phyloP scores from a whole-genome alignment of 2,329 filamentous ascomycete species.

The Biscogniauxia marginata region DNA sequence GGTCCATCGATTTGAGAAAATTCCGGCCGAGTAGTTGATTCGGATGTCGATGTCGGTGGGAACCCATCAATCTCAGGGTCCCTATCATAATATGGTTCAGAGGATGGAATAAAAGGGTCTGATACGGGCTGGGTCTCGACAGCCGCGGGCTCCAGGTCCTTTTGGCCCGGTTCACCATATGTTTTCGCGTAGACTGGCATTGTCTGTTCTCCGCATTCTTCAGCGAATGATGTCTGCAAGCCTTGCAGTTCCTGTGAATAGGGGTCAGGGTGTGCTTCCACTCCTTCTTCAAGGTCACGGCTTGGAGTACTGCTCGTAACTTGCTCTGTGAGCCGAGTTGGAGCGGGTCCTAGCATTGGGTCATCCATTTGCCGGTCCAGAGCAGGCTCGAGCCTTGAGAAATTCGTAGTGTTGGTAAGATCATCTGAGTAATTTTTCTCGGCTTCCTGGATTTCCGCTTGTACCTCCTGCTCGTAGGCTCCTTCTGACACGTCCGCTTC shows the following conservation, averaged over 20 bases:
- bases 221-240: slow-evolving; percentile 46
- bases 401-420: slow-evolving; percentile 21
- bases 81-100: slow-evolving; percentile 21
- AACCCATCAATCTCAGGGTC: slow-evolving; percentile 31
- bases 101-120: slow-evolving; percentile 4
- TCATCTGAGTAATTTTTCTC: slow-evolving; percentile 26
- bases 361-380: slow-evolving; percentile 24
- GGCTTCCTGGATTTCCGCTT: slow-evolving; percentile 19
- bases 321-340: slow-evolving; percentile 11
- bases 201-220: slow-evolving; percentile 41
- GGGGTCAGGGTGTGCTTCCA: slow-evolving; percentile 28
- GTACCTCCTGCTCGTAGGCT: slow-evolving; percentile 7
- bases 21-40: slow-evolving; percentile 12
- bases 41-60: slow-evolving; percentile 5
- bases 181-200: slow-evolving; percentile 38
- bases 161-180: slow-evolving; percentile 27
- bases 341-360: slow-evolving; percentile 18
- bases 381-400: slow-evolving; percentile 27
- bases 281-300: neutral
- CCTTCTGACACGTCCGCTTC: neutral
- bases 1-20: slow-evolving; percentile 21
- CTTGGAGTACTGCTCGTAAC: neutral
- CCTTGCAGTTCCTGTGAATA: slow-evolving; percentile 48
- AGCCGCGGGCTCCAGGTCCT: slow-evolving; percentile 3
- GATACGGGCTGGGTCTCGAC: slow-evolving; percentile 6